These are phyloP conservation scores for Elymus sibiricus DNA, from an alignment of 176 grass and related monocot genomes.

Conservation along the genomic window DNA sequence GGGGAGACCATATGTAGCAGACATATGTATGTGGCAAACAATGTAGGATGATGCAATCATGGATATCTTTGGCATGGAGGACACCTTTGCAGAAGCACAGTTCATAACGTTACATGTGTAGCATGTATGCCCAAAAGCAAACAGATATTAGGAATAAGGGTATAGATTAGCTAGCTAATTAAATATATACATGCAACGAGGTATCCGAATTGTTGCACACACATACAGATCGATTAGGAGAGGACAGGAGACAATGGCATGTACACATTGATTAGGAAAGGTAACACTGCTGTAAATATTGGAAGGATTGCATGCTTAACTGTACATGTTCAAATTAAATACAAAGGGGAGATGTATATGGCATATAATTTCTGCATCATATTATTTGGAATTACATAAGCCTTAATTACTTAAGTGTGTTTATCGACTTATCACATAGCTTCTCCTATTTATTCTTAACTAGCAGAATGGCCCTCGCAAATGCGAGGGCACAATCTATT, in stretches of 20 bases:
- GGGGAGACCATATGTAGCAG: slow-evolving; percentile 16
- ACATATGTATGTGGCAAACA: not conserved
- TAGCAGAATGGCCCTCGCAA: too few species aligned
- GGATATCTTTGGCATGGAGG: slow-evolving; percentile 16
- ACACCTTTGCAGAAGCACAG: slow-evolving; percentile 4
- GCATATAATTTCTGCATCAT: not conserved
- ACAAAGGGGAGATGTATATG: not conserved
- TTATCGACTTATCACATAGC: not conserved
- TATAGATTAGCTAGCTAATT: not conserved
- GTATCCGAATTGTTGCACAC: not conserved
- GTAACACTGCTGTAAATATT: not conserved
- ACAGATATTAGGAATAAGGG: too few species aligned
- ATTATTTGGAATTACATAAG: not conserved
- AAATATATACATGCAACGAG: not conserved
- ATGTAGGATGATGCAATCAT: slow-evolving; percentile 28
- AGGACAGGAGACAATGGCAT: not conserved
- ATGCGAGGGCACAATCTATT: too few species aligned
- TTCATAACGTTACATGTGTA: not conserved
- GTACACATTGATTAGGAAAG: not conserved
- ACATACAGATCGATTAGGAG: not conserved
- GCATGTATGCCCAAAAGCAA: not conserved
- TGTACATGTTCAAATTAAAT: not conserved
- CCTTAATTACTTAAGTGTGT: too few species aligned
- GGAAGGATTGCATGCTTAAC: not conserved
- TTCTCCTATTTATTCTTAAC: not conserved